Conservation (phyloP, 164 flowering plant species). For the Nelumbo lutea region DNA sequence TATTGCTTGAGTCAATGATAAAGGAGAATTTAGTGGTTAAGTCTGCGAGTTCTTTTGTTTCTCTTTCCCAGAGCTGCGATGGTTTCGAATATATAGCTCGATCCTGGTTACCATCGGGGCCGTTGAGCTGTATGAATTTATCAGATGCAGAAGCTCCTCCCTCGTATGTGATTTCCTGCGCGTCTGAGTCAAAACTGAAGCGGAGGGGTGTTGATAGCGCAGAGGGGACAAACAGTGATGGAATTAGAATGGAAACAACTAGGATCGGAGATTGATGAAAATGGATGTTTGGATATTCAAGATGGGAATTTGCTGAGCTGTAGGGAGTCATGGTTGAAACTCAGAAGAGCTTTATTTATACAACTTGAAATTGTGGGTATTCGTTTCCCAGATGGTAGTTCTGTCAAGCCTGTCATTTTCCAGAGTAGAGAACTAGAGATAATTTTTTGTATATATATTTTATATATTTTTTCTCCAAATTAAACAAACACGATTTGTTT, state of each 20-base stretch:
- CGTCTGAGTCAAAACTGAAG: too few relatives aligned
- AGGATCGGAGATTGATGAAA: background rate
- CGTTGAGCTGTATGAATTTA: slow-evolving; percentile 12
- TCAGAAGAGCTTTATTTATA: too few relatives aligned
- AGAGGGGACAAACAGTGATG: background rate
- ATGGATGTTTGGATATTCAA: background rate
- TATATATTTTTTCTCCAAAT: too few relatives aligned
- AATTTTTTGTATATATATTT: too few relatives aligned
- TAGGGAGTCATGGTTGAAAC: background rate
- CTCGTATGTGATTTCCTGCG: slow-evolving; percentile 2
- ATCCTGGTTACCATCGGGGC: too few relatives aligned
- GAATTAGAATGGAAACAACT: background rate
- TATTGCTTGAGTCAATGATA: slow-evolving; percentile 10
- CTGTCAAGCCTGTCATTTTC: too few relatives aligned
- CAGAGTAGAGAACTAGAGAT: too few relatives aligned
- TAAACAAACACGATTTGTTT: too few relatives aligned
- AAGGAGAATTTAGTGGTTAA: slow-evolving; percentile 26
- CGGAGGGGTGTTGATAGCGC: too few relatives aligned
- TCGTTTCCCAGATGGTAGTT: too few relatives aligned
- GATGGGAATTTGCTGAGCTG: background rate
- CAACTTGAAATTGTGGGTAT: too few relatives aligned
- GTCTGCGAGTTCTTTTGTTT: background rate
- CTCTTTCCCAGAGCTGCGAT: slow-evolving; percentile 17
- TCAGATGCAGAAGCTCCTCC: slow-evolving; percentile 16
- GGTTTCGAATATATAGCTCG: slow-evolving; percentile 15